Conservation (phyloP, 805 yeast genomes). For the Brettanomyces custersianus region DNA sequence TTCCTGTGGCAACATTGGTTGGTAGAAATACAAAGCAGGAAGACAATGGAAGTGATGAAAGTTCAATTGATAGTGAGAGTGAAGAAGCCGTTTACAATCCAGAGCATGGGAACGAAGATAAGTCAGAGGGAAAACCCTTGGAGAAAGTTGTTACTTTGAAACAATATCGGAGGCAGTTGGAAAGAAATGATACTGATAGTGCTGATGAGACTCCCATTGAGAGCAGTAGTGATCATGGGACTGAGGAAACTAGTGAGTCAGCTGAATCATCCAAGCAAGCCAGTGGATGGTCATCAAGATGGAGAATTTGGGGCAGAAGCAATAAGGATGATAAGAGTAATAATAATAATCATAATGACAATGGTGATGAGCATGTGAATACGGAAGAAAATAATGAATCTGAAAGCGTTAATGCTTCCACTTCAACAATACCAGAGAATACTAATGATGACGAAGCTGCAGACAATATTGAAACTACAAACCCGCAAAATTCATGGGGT, state of each 20-base stretch:
- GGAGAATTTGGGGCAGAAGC: background rate
- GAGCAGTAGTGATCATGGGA: background rate
- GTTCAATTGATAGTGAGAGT: background rate
- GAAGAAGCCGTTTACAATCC: background rate
- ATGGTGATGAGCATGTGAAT: too few relatives aligned
- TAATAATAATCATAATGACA: too few relatives aligned
- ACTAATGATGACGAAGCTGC: background rate
- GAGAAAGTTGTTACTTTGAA: conserved; percentile 15
- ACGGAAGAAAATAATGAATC: background rate
- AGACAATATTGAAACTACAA: background rate
- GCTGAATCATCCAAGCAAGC: too few relatives aligned
- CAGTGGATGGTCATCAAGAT: too few relatives aligned
- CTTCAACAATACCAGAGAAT: too few relatives aligned
- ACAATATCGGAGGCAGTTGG: conserved; percentile 17
- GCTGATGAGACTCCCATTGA: background rate
- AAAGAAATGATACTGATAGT: background rate
- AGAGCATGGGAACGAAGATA: background rate
- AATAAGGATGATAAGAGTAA: background rate
- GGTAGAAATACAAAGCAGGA: background rate
- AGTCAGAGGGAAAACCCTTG: background rate
- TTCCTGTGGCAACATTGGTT: background rate
- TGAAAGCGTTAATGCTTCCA: background rate
- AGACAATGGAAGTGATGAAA: background rate
- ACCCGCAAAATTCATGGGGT: background rate
- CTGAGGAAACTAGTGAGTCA: too few relatives aligned